Conservation (phyloP, 768 basidiomycete genomes). For the Sarcomyxa edulis region DNA sequence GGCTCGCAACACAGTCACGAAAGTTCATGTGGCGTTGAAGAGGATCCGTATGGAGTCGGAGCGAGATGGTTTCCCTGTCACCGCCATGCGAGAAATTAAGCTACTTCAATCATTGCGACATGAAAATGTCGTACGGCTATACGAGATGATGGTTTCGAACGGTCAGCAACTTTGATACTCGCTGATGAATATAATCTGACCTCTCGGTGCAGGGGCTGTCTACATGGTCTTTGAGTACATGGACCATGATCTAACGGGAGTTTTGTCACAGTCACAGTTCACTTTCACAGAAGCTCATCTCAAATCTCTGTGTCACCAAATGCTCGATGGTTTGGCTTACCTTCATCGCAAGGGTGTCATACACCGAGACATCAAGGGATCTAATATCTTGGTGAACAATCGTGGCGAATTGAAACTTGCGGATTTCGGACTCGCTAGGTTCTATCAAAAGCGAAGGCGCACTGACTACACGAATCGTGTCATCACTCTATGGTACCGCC, state of each 20-base stretch:
- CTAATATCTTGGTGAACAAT: constrained; percentile 92
- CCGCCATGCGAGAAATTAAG: constrained; percentile 98
- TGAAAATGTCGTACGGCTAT: constrained; percentile 80
- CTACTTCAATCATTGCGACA: constrained; percentile 89
- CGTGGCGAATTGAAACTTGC: constrained; percentile 91
- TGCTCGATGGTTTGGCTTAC: constrained; percentile 92
- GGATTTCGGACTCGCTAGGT: constrained; percentile 95
- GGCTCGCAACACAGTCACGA: constrained; percentile 78
- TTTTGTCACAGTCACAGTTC: constrained; percentile 88
- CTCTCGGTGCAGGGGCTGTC: constrained; percentile 63
- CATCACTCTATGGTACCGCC: constrained; percentile 97
- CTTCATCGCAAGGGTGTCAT: constrained; percentile 95
- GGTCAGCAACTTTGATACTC: constrained; percentile 42
- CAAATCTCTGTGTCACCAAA: constrained; percentile 94
- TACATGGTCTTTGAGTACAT: constrained; percentile 99
- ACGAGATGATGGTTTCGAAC: constrained; percentile 99
- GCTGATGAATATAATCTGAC: constrained; percentile 7
- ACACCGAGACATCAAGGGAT: constrained; percentile 98
- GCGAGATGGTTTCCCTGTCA: constrained; percentile 96
- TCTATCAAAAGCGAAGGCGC: constrained; percentile 86
- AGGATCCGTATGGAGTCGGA: constrained; percentile 97
- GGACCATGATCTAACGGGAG: constrained; percentile 96
- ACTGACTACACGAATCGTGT: constrained; percentile 99
- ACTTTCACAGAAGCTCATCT: constrained; percentile 81
- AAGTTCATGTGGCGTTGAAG: constrained; percentile 83